phyloP scores from a whole-genome alignment of 805 yeast genomes.

The Schizosaccharomyces octosporus region DNA sequence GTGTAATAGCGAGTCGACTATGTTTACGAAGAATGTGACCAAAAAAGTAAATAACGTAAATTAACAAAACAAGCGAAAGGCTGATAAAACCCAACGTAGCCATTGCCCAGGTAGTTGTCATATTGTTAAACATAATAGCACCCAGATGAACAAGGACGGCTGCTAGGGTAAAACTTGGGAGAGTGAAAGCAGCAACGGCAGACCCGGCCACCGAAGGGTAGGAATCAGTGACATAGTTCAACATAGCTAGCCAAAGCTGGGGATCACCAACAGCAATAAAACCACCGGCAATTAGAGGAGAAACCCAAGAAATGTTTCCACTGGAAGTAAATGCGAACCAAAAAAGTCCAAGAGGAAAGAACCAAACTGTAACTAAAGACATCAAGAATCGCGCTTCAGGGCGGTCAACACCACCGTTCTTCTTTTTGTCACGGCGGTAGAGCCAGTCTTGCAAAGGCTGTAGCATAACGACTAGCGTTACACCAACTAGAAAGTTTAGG shows the following conservation, averaged over 20 bases:
- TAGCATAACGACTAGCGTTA: constrained; percentile 27
- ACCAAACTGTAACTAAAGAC: background rate
- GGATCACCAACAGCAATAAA: background rate
- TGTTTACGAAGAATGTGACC: background rate
- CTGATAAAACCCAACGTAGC: background rate
- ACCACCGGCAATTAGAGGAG: background rate
- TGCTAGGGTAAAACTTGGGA: background rate
- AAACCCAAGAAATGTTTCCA: background rate
- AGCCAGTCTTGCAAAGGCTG: constrained; percentile 11
- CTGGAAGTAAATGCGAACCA: constrained; percentile 1
- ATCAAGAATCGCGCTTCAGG: constrained; percentile 1
- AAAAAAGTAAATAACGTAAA: background rate
- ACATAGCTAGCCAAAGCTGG: constrained; percentile 4
- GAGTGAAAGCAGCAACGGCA: constrained; percentile 33
- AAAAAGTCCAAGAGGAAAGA: background rate
- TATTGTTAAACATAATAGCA: background rate
- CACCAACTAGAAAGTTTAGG: constrained; percentile 47
- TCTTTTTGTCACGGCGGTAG: background rate
- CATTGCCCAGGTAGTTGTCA: background rate
- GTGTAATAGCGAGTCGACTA: background rate
- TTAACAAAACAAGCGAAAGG: background rate
- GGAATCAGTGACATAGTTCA: constrained; percentile 50
- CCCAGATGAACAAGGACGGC: constrained; percentile 1
- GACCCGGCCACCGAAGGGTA: constrained; percentile 48
- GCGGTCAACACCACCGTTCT: background rate